Percentiles rank a stretch among this genome's conserved stretches.
phyloP scores from a whole-genome alignment of 75 land plant species.

The Cryptomeria japonica region DNA sequence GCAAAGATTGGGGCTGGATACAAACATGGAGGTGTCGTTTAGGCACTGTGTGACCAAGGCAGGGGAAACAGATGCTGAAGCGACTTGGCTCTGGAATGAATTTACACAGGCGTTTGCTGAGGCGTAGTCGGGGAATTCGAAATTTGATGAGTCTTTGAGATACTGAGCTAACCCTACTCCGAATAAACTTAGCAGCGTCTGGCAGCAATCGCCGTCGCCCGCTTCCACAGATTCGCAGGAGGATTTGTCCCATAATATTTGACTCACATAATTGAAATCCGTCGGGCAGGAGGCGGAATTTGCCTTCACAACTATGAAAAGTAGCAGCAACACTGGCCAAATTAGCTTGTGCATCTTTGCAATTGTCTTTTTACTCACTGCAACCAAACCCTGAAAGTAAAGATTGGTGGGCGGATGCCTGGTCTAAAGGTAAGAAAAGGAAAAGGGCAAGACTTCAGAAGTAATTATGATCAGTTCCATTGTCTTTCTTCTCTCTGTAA shows the following conservation, averaged over 20 bases:
- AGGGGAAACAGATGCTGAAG: slow-evolving; percentile 19
- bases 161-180: not conserved
- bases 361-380: too few relatives aligned
- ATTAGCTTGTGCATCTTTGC: not conserved
- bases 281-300: slow-evolving; percentile 33
- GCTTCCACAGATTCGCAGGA: slow-evolving; percentile 10
- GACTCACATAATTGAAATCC: slow-evolving; percentile 35
- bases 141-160: not conserved
- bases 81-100: slow-evolving; percentile 26
- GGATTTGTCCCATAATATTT: slow-evolving; percentile 39
- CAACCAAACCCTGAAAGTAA: too few relatives aligned
- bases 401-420: too few relatives aligned
- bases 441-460: too few relatives aligned
- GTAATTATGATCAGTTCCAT: too few relatives aligned
- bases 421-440: too few relatives aligned
- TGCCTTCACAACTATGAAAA: not conserved
- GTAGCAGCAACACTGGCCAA: not conserved
- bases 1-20: slow-evolving; percentile 35
- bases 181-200: not conserved
- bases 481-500: too few relatives aligned
- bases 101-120: not conserved
- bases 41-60: slow-evolving; percentile 34
- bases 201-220: not conserved
- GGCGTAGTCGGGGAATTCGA: not conserved
- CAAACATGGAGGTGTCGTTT: slow-evolving; percentile 26